Base-by-base conservation (phyloP, 2,329 filamentous ascomycete genomes). In the Neurospora sp. region DNA sequence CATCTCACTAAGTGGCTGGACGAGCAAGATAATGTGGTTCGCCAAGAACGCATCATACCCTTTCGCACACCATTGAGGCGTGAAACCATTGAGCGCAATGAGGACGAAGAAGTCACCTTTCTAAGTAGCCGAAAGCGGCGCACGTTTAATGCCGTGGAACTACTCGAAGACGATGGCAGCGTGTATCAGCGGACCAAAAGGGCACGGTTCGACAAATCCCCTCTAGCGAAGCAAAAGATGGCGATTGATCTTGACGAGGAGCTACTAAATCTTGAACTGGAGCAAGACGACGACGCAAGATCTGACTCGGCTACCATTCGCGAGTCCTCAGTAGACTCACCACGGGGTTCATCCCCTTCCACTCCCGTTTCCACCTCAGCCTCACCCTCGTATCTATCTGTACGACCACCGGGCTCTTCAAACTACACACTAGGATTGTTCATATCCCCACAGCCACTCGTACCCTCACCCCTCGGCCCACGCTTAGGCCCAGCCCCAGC, bases 1-100 rank as follows among this genome's bases (percentile, higher is more conserved):
- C 84, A 86, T 67, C 74, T 88, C 9, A 78, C 82, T 19, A 72
- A 77, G 8, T 85, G 82, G 79, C 75, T 88, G 1, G 76, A 85
- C 15, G 72, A 76, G 1, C 75, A 81, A 23, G 86, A 88, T 69
- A 76, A 79, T 0, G 75, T 83, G 1, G 67, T 66, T 15, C 66
- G 66, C 1, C 36, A 38, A 13, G 23, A 23, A 13, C 33, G 7
- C 5, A 13, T 40, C 28, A 1, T 33, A 5, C 15, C 6, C 11
- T 28, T 28, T 28, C 28, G 28, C 28, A 28, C 28, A 28, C 28
- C 28, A 28, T 28, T 28, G 28, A 28, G 28, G 28, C 28, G 28
- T 28, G 28, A 28, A 28, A 28, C 28, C 28, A 28, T 28, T 28
- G 28, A 28, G 28, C 28, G 28, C 28, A 28, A 28, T 28, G 28